A percentile compares a stretch with the other conserved stretches of the same genome.
Evolutionary conservation across 257 asterid genomes (phyloP).

Genomic region (Cruciata laevipes): DNA sequence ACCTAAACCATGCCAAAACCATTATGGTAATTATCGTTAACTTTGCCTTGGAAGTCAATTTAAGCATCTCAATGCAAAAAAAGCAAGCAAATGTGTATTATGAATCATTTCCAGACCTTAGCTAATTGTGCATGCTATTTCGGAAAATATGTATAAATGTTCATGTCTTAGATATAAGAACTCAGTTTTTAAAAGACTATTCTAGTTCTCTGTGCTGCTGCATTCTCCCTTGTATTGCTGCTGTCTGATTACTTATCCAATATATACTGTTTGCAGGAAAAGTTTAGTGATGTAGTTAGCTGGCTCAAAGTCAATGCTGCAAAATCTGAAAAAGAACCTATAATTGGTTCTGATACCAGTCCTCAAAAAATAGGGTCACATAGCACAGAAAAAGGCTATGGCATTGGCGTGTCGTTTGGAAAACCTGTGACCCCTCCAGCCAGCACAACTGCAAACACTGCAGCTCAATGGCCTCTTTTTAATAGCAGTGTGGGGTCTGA

Average conservation of each 20-base stretch:
- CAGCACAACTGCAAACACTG: slow-evolving; percentile 14
- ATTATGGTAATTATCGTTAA: slow-evolving; percentile 54
- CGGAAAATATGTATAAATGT: neutral
- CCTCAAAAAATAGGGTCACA: slow-evolving; percentile 14
- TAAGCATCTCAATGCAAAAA: neutral
- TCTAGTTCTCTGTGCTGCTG: neutral
- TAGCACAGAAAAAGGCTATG: slow-evolving; percentile 17
- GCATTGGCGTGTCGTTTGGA: slow-evolving; percentile 11
- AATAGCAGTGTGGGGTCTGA: slow-evolving; percentile 6
- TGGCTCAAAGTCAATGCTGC: slow-evolving; percentile 71
- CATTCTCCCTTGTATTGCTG: neutral
- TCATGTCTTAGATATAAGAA: slow-evolving; percentile 2
- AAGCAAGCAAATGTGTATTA: neutral
- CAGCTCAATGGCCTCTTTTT: neutral
- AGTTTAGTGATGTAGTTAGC: slow-evolving; percentile 74
- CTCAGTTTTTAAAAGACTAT: neutral
- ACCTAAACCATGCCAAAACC: slow-evolving; percentile 66
- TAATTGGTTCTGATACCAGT: slow-evolving; percentile 14
- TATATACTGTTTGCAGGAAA: slow-evolving; percentile 50
- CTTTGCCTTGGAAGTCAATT: neutral
- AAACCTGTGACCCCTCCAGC: slow-evolving; percentile 15
- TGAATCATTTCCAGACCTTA: neutral
- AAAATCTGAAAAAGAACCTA: slow-evolving; percentile 20
- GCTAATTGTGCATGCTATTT: neutral
- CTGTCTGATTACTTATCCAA: neutral